These are phyloP conservation scores for Fusarium hostae DNA, from an alignment of 2,329 filamentous ascomycete species.

Conservation along the genomic window DNA sequence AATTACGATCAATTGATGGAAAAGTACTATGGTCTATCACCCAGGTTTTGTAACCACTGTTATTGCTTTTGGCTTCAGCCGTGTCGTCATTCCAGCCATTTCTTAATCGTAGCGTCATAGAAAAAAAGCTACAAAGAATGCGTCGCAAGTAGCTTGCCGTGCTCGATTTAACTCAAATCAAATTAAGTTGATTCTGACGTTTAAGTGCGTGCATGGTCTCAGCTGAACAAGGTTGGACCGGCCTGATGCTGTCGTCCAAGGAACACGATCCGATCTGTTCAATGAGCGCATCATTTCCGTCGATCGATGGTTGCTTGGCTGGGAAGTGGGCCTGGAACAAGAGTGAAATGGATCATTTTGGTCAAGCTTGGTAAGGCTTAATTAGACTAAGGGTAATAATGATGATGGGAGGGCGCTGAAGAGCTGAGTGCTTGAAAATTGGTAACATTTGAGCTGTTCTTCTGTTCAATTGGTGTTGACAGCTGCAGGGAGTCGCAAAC, in stretches of 20 bases:
- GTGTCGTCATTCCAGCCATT: constrained; percentile 35
- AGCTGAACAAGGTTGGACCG: constrained; percentile 7
- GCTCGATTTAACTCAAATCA: background rate
- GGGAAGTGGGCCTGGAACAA: constrained; percentile 21
- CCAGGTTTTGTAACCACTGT: constrained; percentile 16
- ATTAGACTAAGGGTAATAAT: background rate
- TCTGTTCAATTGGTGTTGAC: background rate
- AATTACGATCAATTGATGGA: background rate
- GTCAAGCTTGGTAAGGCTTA: background rate
- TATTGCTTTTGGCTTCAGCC: constrained; percentile 22
- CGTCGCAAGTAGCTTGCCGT: constrained; percentile 2
- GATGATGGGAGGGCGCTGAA: background rate
- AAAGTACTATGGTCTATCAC: background rate
- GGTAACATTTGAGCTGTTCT: background rate
- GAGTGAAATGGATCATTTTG: background rate
- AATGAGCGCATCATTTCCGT: constrained; percentile 33
- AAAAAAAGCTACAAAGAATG: constrained; percentile 9
- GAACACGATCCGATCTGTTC: constrained; percentile 24
- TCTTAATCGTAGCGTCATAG: constrained; percentile 36
- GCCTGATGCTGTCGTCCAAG: constrained; percentile 24
- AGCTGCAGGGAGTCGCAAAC: background rate
- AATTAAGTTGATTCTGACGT: constrained; percentile 2
- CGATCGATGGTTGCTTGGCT: constrained; percentile 12
- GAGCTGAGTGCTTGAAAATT: background rate
- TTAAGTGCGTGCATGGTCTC: constrained; percentile 26